Evolutionary conservation across 176 grass and related monocot species (phyloP).

Genomic region (Puya raimondii): DNA sequence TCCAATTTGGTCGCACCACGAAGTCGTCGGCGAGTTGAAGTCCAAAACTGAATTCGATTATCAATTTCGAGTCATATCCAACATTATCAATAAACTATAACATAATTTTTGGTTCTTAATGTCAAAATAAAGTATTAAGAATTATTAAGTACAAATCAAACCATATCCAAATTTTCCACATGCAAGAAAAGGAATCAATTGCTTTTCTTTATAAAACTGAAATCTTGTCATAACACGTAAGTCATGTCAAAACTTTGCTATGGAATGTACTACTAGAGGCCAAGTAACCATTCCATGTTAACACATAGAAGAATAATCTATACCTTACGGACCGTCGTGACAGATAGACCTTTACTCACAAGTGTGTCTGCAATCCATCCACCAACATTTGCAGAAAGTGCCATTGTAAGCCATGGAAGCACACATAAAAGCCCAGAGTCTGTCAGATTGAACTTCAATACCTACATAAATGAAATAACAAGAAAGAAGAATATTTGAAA

Average conservation of each 20-base stretch:
- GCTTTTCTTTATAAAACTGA: neutral
- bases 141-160: too few species aligned
- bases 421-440: conserved; percentile 84
- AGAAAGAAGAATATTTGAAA: neutral
- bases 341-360: conserved; percentile 84
- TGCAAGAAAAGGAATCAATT: too few species aligned
- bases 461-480: conserved; percentile 38
- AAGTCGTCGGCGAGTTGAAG: too few species aligned
- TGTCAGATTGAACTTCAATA: conserved; percentile 93
- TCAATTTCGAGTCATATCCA: too few species aligned
- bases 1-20: too few species aligned
- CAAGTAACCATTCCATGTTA: too few species aligned
- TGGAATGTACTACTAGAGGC: neutral
- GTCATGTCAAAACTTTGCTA: neutral
- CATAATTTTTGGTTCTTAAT: too few species aligned
- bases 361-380: conserved; percentile 99
- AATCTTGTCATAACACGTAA: neutral
- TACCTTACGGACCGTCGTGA: conserved; percentile 91
- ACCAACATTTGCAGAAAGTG: conserved; percentile 88
- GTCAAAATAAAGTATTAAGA: too few species aligned
- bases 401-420: conserved; percentile 94
- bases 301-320: neutral
- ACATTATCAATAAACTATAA: too few species aligned
- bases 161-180: too few species aligned
- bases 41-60: too few species aligned